phyloP scores from a whole-genome alignment of 1,284 basidiomycete genomes.

The Moniliella sp. region DNA sequence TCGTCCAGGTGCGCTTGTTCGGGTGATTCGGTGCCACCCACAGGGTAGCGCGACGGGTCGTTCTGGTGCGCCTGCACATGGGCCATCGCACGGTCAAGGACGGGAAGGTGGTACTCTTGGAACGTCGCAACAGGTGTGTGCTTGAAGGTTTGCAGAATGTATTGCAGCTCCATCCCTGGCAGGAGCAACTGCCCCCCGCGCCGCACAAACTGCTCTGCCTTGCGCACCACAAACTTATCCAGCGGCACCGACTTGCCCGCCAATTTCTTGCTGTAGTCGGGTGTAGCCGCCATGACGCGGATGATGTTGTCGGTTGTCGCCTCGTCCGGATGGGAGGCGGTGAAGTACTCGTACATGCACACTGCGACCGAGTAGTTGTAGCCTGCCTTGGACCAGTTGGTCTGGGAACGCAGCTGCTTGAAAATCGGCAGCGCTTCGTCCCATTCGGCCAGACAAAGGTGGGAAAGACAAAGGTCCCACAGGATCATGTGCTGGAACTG shows the following conservation, averaged over 20 bases:
- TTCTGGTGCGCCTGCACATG: no score
- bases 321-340: conserved; percentile 23
- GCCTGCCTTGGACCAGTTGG: conserved; percentile 64
- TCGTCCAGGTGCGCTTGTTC: no score
- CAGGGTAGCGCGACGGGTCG: no score
- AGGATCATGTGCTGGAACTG: conserved; percentile 43
- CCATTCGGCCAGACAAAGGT: conserved; percentile 50
- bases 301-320: no score
- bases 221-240: conserved; percentile 69
- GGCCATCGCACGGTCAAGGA: no score
- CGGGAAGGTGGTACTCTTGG: no score
- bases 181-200: conserved; percentile 52
- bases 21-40: no score
- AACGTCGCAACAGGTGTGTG: conserved; percentile 38
- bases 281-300: conserved; percentile 30
- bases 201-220: conserved; percentile 61
- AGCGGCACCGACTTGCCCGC: conserved; percentile 29
- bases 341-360: conserved; percentile 27
- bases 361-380: conserved; percentile 43
- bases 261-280: conserved; percentile 25
- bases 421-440: conserved; percentile 47
- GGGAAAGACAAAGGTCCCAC: conserved; percentile 42
- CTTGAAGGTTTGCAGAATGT: conserved; percentile 36
- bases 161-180: conserved; percentile 66
- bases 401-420: conserved; percentile 46